These are phyloP conservation scores for Myriangium duriaei DNA, from an alignment of 2,329 filamentous ascomycete species.

Conservation along the genomic window DNA sequence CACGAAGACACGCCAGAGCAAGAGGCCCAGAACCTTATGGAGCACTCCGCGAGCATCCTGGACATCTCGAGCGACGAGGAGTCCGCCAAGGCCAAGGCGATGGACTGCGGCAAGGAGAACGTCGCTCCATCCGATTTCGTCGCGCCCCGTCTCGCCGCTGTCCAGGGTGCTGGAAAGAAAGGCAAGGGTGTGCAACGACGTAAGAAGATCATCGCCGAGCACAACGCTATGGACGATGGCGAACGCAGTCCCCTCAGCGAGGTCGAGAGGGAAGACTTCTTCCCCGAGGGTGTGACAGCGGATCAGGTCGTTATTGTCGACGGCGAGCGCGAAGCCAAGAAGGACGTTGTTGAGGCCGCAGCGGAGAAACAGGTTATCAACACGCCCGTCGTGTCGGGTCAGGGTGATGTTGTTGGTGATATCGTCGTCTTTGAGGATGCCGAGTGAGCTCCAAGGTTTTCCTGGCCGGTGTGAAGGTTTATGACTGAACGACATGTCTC, in stretches of 20 bases:
- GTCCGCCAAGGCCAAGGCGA: conserved; percentile 43
- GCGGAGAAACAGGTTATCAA: conserved; percentile 1
- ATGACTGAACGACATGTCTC: not conserved
- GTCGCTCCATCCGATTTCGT: conserved; percentile 53
- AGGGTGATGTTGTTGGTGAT: conserved; percentile 14
- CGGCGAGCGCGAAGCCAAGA: conserved; percentile 10
- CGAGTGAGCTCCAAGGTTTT: no score
- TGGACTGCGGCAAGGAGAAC: conserved; percentile 76
- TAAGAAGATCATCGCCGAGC: conserved; percentile 17
- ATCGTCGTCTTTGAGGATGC: conserved; percentile 20
- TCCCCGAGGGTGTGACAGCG: conserved; percentile 22
- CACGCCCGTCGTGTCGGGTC: conserved; percentile 8
- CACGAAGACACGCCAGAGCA: conserved; percentile 85
- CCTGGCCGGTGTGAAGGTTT: no score
- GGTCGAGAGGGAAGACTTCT: conserved; percentile 24
- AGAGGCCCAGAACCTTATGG: conserved; percentile 82
- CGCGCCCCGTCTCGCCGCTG: conserved; percentile 12
- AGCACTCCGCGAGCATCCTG: conserved; percentile 74
- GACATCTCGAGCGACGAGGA: conserved; percentile 88
- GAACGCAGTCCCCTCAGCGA: conserved; percentile 22
- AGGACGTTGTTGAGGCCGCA: conserved; percentile 7
- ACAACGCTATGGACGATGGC: conserved; percentile 23
- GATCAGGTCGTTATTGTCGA: conserved; percentile 19
- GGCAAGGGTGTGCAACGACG: conserved; percentile 19
- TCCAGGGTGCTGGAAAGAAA: conserved; percentile 12